These are phyloP conservation scores for Leccinum sublutescens DNA, from an alignment of 768 basidiomycete species.

Conservation along the genomic window DNA sequence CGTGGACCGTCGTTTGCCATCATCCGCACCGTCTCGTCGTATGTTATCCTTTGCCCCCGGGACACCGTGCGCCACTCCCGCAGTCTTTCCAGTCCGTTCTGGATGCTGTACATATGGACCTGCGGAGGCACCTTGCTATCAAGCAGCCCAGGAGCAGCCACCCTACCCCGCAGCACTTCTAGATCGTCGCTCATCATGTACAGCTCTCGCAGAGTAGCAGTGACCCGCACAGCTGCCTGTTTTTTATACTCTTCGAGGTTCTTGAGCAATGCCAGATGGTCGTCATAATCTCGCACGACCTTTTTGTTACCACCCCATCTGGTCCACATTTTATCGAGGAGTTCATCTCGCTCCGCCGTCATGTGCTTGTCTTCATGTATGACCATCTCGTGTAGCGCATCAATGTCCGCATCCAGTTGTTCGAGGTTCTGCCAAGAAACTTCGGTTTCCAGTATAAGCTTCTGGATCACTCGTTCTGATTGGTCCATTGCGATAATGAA, in stretches of 20 bases:
- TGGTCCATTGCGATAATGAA: conserved; percentile 65
- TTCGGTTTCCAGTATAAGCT: conserved; percentile 67
- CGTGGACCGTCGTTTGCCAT: conserved; percentile 15
- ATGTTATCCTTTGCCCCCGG: conserved; percentile 46
- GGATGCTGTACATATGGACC: conserved; percentile 75
- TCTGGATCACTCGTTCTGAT: conserved; percentile 49
- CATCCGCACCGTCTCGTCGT: conserved; percentile 34
- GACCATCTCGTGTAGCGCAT: conserved; percentile 55
- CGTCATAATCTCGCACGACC: conserved; percentile 42
- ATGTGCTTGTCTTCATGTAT: conserved; percentile 54
- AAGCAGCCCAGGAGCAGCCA: conserved; percentile 63
- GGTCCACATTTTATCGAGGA: conserved; percentile 71
- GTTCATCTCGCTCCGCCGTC: conserved; percentile 44
- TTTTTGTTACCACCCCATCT: conserved; percentile 59
- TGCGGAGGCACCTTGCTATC: conserved; percentile 62
- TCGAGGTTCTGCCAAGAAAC: conserved; percentile 53
- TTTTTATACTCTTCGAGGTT: conserved; percentile 57
- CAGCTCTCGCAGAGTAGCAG: conserved; percentile 59
- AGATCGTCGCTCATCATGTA: conserved; percentile 67
- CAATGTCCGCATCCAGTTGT: conserved; percentile 59
- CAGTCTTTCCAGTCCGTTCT: conserved; percentile 53
- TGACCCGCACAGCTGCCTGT: conserved; percentile 65
- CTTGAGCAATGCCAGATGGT: conserved; percentile 52
- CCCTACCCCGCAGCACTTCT: conserved; percentile 72
- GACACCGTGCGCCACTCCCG: conserved; percentile 54